These are phyloP conservation scores for Patellifolia procumbens DNA, from an alignment of 179 eudicot species.

Conservation along the genomic window DNA sequence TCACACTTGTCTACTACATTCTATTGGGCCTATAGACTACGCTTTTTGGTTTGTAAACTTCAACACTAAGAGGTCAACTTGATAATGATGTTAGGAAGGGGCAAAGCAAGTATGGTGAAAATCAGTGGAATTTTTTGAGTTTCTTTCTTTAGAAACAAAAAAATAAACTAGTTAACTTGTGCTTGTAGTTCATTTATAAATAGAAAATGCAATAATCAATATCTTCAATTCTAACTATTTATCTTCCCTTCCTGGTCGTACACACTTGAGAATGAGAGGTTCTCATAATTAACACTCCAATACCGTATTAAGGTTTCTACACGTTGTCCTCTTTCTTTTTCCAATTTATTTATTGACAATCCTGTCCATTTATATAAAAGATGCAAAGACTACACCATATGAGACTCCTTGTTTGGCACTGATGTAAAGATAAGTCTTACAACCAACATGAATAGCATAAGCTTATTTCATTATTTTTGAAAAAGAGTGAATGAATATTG, in stretches of 20 bases:
- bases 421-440: no score
- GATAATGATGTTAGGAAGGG: not conserved
- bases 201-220: not conserved
- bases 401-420: no score
- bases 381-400: no score
- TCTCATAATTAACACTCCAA: no score
- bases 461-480: no score
- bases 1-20: slow-evolving; percentile 30
- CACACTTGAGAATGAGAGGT: no score
- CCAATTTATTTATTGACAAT: no score
- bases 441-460: no score
- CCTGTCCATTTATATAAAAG: no score
- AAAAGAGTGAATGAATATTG: no score
- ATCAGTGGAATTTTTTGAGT: slow-evolving; percentile 1
- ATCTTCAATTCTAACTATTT: not conserved
- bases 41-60: slow-evolving; percentile 13
- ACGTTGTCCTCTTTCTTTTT: no score
- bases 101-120: slow-evolving; percentile 1
- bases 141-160: not conserved
- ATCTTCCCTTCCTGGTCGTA: not conserved
- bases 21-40: slow-evolving; percentile 17
- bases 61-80: not conserved
- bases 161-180: slow-evolving; percentile 5
- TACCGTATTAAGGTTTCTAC: no score
- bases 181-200: slow-evolving; percentile 10